These are phyloP conservation scores for Cubamyces sp. DNA, from an alignment of 768 basidiomycete species.

Conservation along the genomic window DNA sequence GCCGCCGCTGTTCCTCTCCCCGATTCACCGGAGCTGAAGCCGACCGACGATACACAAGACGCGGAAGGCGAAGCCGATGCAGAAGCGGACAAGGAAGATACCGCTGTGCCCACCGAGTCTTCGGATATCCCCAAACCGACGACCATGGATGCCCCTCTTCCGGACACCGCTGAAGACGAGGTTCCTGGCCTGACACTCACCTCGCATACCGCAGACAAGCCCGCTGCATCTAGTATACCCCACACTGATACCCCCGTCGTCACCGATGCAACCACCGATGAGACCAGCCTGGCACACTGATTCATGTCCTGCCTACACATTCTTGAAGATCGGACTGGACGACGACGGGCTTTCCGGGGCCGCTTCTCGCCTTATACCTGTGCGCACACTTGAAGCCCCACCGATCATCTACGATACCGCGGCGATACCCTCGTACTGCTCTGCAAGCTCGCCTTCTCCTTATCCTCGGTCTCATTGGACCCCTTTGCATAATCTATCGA, in stretches of 20 bases:
- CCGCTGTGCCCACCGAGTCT: background rate
- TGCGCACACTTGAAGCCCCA: background rate
- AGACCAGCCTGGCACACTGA: background rate
- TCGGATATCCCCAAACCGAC: background rate
- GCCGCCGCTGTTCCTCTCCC: constrained; percentile 44
- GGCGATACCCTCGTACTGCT: constrained; percentile 13
- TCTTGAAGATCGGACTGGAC: background rate
- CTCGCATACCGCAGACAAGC: background rate
- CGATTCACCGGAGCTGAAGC: constrained; percentile 39
- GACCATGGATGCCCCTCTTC: background rate
- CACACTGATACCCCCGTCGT: background rate
- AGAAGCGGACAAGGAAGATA: constrained; percentile 2
- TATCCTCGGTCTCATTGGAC: constrained; percentile 2
- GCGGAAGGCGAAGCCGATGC: constrained; percentile 6
- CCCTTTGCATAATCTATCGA: constrained; percentile 14
- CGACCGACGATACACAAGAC: constrained; percentile 11
- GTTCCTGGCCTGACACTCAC: constrained; percentile 25
- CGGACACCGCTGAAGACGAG: constrained; percentile 13
- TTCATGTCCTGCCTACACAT: background rate
- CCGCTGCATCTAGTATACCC: background rate
- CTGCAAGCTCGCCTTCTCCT: background rate
- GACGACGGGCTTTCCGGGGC: background rate
- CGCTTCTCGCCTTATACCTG: background rate
- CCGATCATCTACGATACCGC: background rate
- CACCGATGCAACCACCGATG: background rate